Percentiles rank a stretch among this genome's conserved stretches.
phyloP scores from a whole-genome alignment of 2,329 filamentous ascomycete species.

The Botrytis squamosa region DNA sequence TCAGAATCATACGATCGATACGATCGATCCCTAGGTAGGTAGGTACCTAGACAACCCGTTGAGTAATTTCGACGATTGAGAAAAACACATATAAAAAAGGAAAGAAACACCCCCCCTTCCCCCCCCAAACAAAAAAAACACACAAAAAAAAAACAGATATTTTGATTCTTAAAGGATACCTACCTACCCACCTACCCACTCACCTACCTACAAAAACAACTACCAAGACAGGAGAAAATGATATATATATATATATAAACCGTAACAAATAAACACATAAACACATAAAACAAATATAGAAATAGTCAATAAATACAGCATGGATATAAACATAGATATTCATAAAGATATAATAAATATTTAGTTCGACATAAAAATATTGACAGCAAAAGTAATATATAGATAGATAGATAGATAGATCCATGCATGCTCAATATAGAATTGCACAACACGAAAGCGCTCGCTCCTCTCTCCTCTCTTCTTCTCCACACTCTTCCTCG shows the following conservation, averaged over 20 bases:
- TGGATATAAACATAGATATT: neutral
- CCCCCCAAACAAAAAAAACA: too few relatives aligned
- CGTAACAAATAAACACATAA: neutral
- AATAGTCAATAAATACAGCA: neutral
- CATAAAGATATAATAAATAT: neutral
- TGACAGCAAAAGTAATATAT: neutral
- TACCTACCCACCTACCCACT: too few relatives aligned
- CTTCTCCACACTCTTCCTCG: neutral
- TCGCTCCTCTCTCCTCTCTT: neutral
- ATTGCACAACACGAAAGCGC: neutral
- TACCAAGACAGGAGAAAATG: neutral
- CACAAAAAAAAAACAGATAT: too few relatives aligned
- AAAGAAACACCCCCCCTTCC: too few relatives aligned
- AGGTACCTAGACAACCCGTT: too few relatives aligned
- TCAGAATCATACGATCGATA: too few relatives aligned
- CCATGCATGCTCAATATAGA: neutral
- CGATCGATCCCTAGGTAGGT: too few relatives aligned
- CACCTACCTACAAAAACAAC: neutral
- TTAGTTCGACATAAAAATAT: neutral
- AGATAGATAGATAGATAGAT: neutral
- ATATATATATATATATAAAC: neutral
- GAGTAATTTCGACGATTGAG: too few relatives aligned
- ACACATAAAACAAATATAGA: neutral
- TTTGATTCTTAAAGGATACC: too few relatives aligned
- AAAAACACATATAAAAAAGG: too few relatives aligned